Base-by-base conservation (phyloP, 2,329 filamentous ascomycete species). In the Gremmenia infestans region DNA sequence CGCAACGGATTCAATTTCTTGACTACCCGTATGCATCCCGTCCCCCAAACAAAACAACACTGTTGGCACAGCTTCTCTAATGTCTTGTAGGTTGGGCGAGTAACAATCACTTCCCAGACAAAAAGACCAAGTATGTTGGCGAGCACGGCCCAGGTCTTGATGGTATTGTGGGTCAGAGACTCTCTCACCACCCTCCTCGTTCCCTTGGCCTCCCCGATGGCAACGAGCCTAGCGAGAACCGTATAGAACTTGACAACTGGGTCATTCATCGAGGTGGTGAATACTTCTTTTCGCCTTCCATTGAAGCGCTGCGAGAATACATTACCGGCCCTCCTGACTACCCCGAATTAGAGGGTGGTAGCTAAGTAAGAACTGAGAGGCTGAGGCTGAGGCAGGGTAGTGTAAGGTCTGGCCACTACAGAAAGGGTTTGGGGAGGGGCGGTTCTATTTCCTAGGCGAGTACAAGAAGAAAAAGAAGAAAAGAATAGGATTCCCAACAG, bases 241-340 rank as follows among this genome's bases (percentile, higher is more conserved):
- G 70, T n/a, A 22, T 62, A n/a, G 59, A 67, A 37, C 59, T 62
- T 47, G 50, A 56, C 25, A 64, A 64, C 51, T 77, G 75, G 71
- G 74, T 77, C 3, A 62, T 74, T 36, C 68, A 72, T 0, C 70
- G 65, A 28, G 75, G 75, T 14, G 75, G 75, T 4, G 75, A 77
- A 55, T 77, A 77, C 53, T 76, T 77, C 67, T 77, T 77, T 61
- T 69, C 72, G 23, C 75, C 75, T 6, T 75, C 72, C 2, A 70
- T 77, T 43, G 52, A 65, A 19, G 64, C 67, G 1, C 57, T 72
- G 42, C 59, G 61, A 50, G 58, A 55, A 2, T 28, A 28, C 25
- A 2, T 28, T 28, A 28, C 25, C 2, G 25, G 25, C 25, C 25
- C 25, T 28, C 25, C 7, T 28, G 25, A 28, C 25, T 28, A 28